phyloP scores from a whole-genome alignment of 2,329 filamentous ascomycete genomes.

The Colletotrichum euphorbiae region DNA sequence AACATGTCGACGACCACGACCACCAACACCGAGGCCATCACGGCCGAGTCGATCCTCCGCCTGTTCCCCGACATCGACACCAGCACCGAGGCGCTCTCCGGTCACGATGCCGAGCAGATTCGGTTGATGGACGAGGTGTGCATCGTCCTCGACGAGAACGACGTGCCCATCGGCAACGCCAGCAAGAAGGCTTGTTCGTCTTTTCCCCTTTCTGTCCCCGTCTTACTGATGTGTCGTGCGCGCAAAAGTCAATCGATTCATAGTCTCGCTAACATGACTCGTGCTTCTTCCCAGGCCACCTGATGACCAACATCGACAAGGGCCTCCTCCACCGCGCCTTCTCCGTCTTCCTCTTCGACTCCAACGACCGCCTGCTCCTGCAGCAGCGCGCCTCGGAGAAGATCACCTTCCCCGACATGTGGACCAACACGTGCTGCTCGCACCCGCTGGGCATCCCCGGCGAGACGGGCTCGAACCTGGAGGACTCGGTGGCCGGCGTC shows the following conservation, averaged over 20 bases:
- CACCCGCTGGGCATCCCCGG: slow-evolving; percentile 92
- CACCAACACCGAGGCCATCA: slow-evolving; percentile 72
- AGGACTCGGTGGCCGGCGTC: slow-evolving; percentile 84
- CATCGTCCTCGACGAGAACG: slow-evolving; percentile 94
- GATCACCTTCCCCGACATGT: slow-evolving; percentile 99
- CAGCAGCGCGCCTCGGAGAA: slow-evolving; percentile 97
- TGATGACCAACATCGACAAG: slow-evolving; percentile 98
- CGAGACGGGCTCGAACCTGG: slow-evolving; percentile 87
- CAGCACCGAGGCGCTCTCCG: slow-evolving; percentile 79
- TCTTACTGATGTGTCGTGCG: too few species aligned
- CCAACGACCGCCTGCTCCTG: slow-evolving; percentile 87
- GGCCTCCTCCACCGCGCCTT: slow-evolving; percentile 97
- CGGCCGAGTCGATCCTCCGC: slow-evolving; percentile 85
- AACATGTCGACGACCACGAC: slow-evolving; percentile 56
- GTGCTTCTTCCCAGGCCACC: slow-evolving; percentile 73
- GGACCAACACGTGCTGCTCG: slow-evolving; percentile 99
- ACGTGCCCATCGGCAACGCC: slow-evolving; percentile 91
- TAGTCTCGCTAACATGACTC: neutral
- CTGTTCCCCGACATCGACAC: slow-evolving; percentile 88
- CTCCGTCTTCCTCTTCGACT: slow-evolving; percentile 96
- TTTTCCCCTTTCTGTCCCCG: neutral
- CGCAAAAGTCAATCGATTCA: too few species aligned
- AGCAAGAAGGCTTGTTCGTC: slow-evolving; percentile 96
- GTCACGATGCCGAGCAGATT: slow-evolving; percentile 98
- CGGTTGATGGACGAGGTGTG: slow-evolving; percentile 98